Evolutionary conservation across 495 filamentous ascomycete genomes (phyloP), one percentile per base, ranked within the genome.

Genomic region (Aspergillus indologenus): DNA sequence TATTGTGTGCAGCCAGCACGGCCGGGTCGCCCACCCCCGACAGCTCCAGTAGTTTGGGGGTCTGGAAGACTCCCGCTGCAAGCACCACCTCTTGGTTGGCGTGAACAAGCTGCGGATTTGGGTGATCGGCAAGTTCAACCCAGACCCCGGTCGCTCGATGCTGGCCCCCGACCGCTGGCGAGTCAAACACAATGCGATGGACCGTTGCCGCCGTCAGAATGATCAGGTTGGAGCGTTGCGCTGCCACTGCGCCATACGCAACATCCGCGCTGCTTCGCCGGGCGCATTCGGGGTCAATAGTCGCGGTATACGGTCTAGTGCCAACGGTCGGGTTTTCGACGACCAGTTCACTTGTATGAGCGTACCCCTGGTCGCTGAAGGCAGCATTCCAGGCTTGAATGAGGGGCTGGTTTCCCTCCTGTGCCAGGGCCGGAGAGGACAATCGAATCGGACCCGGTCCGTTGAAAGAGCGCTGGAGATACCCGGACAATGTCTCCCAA

Each of bases 41-140:
- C 0, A 82, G 61, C 62, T 85, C 79, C 0, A 86, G 71, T 0
- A 85, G 44, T 60, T 85, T 80, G 0, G 83, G 79, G 5, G 81
- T 81, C 31, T 81, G 75, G 19, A 85, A 66, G 5, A 67, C 70
- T 0, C 84, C 84, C 0, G 81, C 81, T 0, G 80, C 76, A 5
- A 86, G 43, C 22, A 87, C 77, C 18, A 85, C 69, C 56, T 87
- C 84, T 34, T 60, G 65, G 18, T 21, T 53, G 7, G 65, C 65
- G 1, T 20, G 59, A 40, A 40, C 12, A 29, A 29, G 26, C 9
- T 29, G 26, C 4, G 26, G 4, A 4, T 3, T 9, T 3, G 26
- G 3, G 4, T 21, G 20, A 50, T 26, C 47, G 14, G 11, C 21
- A 19, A 50, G 26, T 1, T 8, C 21, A 43, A 81, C 78, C 8